Base-by-base conservation (phyloP, 116 monocot genomes). In the Cymodocea nodosa region DNA sequence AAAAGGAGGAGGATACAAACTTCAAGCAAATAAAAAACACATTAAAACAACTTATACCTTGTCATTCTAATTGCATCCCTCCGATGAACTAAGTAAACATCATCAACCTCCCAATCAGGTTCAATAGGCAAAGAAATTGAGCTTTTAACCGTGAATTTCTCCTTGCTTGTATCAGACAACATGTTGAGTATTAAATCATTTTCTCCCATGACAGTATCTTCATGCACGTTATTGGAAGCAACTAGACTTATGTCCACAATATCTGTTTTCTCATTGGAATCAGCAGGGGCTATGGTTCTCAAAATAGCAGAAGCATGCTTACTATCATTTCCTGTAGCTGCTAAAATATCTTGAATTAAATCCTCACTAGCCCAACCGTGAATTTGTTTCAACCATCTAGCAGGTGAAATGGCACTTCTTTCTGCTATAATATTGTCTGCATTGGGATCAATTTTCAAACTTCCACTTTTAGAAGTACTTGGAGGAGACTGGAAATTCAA, bases 31-130 rank as follows among this genome's bases (percentile, higher is more conserved):
- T 44, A 8, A 74, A 59, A 52, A 14, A 7, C 9, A 65, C 4
- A 50, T 4, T 23, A 51, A 49, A 49, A 18, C 37, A 37, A 44
- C 14, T 16, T 24, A 54, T 83, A 90, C 91, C 91, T 88, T 85
- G 85, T 91, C 82, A 75, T 80, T 63, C 70, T 85, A 64, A 97
- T 52, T 59, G 97, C 97, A 75, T 97, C 91, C 65, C 84, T 91
- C 16, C 97, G 73, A 35, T 80, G 78, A 69, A 75, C 81, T 40
- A 83, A 71, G 63, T 97, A 97, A 18, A 78, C 51, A 71, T 88
- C 91, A 73, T 88, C 85, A 22, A 85, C 87, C 69, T 83, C 78
- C 85, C 83, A 83, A 48, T 95, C 90, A 73, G 81, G 85, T 70
- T 94, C 87, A 61, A 50, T 39, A 67, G 83, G 97, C 44, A 78